Conservation (phyloP, 192 early-diverging fungal genomes). For the Pilobolus umbonatus region DNA sequence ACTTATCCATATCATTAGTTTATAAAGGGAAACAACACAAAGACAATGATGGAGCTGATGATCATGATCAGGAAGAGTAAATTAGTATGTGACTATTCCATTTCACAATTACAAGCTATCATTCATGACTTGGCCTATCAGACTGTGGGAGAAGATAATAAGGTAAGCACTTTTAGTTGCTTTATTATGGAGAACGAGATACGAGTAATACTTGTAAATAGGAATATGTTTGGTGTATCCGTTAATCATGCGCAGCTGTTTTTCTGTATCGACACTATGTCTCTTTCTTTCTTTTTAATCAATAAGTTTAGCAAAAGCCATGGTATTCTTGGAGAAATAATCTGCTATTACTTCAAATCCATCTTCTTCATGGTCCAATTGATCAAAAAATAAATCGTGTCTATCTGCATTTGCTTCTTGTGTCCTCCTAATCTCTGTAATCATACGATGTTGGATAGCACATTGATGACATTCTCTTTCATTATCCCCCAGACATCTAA, state of each 20-base stretch:
- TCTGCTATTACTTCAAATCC: conserved; percentile 85
- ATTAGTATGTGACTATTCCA: background rate
- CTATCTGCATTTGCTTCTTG: conserved; percentile 74
- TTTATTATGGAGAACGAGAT: background rate
- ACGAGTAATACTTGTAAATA: background rate
- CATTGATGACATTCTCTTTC: conserved; percentile 76
- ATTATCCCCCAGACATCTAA: conserved; percentile 48
- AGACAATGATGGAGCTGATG: background rate
- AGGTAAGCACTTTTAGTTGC: background rate
- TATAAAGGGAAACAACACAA: background rate
- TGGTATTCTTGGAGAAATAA: conserved; percentile 87
- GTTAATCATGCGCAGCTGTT: background rate
- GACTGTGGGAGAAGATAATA: background rate
- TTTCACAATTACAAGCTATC: background rate
- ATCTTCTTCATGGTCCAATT: conserved; percentile 76
- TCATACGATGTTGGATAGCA: conserved; percentile 75
- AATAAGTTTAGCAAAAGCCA: conserved; percentile 58
- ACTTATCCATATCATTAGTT: background rate
- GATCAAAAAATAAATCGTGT: conserved; percentile 78
- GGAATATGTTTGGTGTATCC: background rate
- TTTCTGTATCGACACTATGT: background rate
- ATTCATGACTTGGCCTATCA: background rate
- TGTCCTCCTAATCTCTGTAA: conserved; percentile 69
- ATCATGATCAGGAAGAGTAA: background rate
- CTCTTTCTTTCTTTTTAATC: conserved; percentile 25